phyloP scores from a whole-genome alignment of 805 yeast species.

The Citeromyces matritensis region DNA sequence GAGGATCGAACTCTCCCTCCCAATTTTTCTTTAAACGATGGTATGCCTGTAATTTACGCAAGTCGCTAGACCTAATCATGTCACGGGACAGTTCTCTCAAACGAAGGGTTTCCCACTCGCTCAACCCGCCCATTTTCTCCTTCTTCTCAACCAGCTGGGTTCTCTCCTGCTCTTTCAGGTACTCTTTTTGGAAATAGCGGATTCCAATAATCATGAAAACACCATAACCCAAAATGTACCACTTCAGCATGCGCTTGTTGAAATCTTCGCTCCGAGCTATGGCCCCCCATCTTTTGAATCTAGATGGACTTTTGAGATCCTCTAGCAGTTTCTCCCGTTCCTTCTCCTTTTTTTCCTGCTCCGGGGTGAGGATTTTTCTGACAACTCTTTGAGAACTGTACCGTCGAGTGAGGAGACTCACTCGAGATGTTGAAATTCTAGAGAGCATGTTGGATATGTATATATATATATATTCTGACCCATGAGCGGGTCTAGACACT shows the following conservation, averaged over 20 bases:
- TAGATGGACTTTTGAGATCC: conserved; percentile 16
- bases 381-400: background rate
- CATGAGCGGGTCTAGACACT: too few species aligned
- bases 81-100: conserved; percentile 44
- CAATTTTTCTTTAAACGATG: conserved; percentile 24
- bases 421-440: too few species aligned
- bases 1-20: conserved; percentile 18
- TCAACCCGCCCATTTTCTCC: conserved; percentile 20
- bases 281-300: conserved; percentile 34
- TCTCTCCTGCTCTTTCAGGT: conserved; percentile 47
- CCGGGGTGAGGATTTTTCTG: conserved; percentile 7
- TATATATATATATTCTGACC: too few species aligned
- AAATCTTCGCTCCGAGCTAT: conserved; percentile 37
- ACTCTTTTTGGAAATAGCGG: conserved; percentile 52
- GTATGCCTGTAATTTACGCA: conserved; percentile 42
- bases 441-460: too few species aligned
- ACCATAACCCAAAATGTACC: conserved; percentile 44
- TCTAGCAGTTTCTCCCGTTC: conserved; percentile 13
- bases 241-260: conserved; percentile 46
- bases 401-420: too few species aligned
- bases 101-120: conserved; percentile 52
- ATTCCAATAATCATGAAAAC: conserved; percentile 43
- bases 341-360: conserved; percentile 12
- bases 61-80: conserved; percentile 48
- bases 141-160: conserved; percentile 13